These are phyloP conservation scores for Hypoxylon cercidicola DNA, from an alignment of 495 filamentous ascomycete species.

Conservation along the genomic window DNA sequence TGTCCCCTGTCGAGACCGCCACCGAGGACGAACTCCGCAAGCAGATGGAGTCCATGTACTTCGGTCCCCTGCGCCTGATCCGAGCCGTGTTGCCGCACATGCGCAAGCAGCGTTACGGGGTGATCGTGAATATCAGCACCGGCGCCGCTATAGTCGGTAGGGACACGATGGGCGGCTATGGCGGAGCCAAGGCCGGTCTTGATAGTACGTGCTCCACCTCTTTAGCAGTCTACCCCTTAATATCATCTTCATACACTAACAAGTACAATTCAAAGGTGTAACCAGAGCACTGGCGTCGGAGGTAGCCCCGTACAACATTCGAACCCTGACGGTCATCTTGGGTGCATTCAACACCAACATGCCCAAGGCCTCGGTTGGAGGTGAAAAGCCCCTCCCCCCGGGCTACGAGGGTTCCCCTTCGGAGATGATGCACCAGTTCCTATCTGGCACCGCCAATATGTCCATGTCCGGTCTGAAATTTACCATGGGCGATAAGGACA, in stretches of 20 bases:
- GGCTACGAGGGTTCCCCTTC: constrained; percentile 56
- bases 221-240: background rate
- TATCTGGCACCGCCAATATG: constrained; percentile 30
- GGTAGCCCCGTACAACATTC: constrained; percentile 60
- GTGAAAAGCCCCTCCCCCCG: constrained; percentile 48
- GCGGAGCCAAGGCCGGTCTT: constrained; percentile 58
- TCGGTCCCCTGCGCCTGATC: constrained; percentile 60
- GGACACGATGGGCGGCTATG: constrained; percentile 57
- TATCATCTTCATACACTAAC: background rate
- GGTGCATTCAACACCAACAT: constrained; percentile 64
- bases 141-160: constrained; percentile 56
- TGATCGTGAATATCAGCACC: constrained; percentile 60
- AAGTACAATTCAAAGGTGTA: constrained; percentile 37
- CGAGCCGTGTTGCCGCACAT: constrained; percentile 57
- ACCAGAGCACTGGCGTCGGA: constrained; percentile 60
- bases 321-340: constrained; percentile 55
- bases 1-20: constrained; percentile 48
- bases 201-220: constrained; percentile 52
- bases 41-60: constrained; percentile 62
- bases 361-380: constrained; percentile 35
- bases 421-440: constrained; percentile 47
- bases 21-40: constrained; percentile 52
- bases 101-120: constrained; percentile 54
- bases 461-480: constrained; percentile 45
- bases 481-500: constrained; percentile 58